These are phyloP conservation scores for Gossypium longicalyx DNA, from an alignment of 345 rosid species.

Conservation along the genomic window DNA sequence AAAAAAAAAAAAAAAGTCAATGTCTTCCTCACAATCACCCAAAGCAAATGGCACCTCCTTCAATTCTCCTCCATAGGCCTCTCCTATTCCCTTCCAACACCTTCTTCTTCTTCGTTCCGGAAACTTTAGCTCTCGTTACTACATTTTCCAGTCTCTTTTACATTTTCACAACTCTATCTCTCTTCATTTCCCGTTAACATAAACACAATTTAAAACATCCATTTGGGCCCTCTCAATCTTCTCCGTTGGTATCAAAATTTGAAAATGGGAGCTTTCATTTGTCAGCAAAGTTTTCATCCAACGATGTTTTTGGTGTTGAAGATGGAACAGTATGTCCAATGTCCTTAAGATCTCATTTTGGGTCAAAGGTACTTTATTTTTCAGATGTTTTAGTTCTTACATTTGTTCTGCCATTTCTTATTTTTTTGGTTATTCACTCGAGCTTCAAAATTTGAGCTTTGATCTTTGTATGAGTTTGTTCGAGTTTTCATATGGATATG, in stretches of 20 bases:
- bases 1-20: too few relatives aligned
- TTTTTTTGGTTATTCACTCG: neutral
- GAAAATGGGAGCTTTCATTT: slow-evolving; percentile 9
- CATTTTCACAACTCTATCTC: slow-evolving; percentile 40
- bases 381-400: neutral
- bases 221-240: slow-evolving; percentile 1
- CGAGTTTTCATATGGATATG: slow-evolving; percentile 1
- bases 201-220: neutral
- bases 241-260: neutral
- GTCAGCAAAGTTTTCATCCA: neutral
- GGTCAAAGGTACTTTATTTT: slow-evolving; percentile 22
- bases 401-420: neutral
- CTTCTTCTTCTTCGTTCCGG: slow-evolving; percentile 35
- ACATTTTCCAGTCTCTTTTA: slow-evolving; percentile 40
- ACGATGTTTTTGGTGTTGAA: neutral
- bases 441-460: neutral
- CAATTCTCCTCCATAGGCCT: too few relatives aligned
- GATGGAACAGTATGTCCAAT: slow-evolving; percentile 16
- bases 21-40: too few relatives aligned
- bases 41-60: too few relatives aligned
- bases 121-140: slow-evolving; percentile 47
- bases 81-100: slow-evolving; percentile 10
- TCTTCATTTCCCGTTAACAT: slow-evolving; percentile 25
- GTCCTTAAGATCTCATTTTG: slow-evolving; percentile 2
- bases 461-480: neutral